Base-by-base conservation (phyloP, 371 early-diverging fungal species). In the Caulochytrium protostelioides region DNA sequence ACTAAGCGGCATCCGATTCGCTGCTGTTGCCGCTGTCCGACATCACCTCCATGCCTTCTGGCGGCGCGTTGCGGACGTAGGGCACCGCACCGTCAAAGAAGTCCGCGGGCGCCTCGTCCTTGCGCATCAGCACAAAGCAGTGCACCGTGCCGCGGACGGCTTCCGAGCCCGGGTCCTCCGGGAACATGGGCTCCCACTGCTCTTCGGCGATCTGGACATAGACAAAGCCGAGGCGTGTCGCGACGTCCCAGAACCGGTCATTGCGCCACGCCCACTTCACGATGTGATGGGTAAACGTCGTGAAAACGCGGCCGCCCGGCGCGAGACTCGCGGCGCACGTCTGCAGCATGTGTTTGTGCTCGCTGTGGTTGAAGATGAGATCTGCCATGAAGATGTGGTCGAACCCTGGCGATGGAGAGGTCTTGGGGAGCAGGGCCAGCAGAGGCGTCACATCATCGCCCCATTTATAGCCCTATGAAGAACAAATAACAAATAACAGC, bases 361-460 rank as follows among this genome's bases (percentile, higher is more conserved):
- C 38, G 28, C 76, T 75, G 44, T 85, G 86, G 43, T 89, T 89
- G 54, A 89, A 89, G 6, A 90, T 70, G 9, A 90, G 61, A 46
- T 90, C 91, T 28, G 79, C 79, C 28, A 90, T 43, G 18, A 89
- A 71, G 32, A 90, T 65, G 10, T 83, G 65, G 48, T 90, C 87
- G 41, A 59, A 89, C 30, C n/a, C 46, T 32, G 22, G 24, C 35
- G 34, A 30, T 33, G 23, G 32, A 17, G 1, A 37, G 32, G 23
- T 50, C 52, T 28, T n/a, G n/a, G n/a, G n/a, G n/a, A 65, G 44
- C 33, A 50, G 50, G 0, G 43, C 44, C n/a, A 59, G 46, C 6
- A 82, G 52, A 3, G 49, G 52, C 2, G 50, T 50, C 0, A 70
- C 62, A 14, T 76, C 60, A 34, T 64, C 57, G 14, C 91, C 91